These are phyloP conservation scores for Microbotryum intermedium DNA, from an alignment of 1,284 basidiomycete species.

Conservation along the genomic window DNA sequence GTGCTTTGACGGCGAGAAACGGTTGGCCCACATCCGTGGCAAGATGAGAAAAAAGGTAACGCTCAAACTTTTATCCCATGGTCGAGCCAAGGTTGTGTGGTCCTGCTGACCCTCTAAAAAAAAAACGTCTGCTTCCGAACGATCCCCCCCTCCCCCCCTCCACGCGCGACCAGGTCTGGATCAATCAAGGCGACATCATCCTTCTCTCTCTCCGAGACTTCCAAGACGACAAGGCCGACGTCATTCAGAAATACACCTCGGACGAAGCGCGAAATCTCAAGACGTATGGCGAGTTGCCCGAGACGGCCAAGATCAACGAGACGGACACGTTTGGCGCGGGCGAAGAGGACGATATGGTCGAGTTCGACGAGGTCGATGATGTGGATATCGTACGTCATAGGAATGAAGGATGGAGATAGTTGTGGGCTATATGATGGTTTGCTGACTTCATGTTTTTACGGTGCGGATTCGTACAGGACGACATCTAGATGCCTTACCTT, in stretches of 20 bases:
- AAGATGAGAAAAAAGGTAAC: slow-evolving; percentile 98
- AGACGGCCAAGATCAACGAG: slow-evolving; percentile 98
- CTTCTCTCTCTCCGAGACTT: slow-evolving; percentile 94
- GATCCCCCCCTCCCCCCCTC: too few species aligned
- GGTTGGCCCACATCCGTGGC: slow-evolving; percentile 94
- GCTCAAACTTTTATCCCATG: too few species aligned
- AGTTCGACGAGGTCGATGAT: slow-evolving; percentile 27
- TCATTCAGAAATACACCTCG: slow-evolving; percentile 93
- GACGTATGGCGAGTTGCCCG: slow-evolving; percentile 94
- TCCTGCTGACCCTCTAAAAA: too few species aligned
- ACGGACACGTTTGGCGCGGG: slow-evolving; percentile 86
- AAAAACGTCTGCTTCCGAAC: too few species aligned
- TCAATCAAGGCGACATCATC: slow-evolving; percentile 97
- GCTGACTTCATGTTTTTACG: neutral
- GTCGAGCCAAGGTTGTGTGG: too few species aligned
- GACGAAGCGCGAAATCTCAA: slow-evolving; percentile 76
- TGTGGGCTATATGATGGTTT: neutral
- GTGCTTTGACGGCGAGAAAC: slow-evolving; percentile 98
- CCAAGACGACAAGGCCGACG: slow-evolving; percentile 98
- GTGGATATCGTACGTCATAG: slow-evolving; percentile 8
- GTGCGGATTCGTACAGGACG: too few species aligned
- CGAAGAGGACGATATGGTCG: slow-evolving; percentile 42
- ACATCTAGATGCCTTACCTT: too few species aligned
- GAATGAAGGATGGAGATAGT: neutral
- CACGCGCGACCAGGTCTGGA: slow-evolving; percentile 90